phyloP scores from a whole-genome alignment of 345 rosid genomes.

The Salix dunnii region DNA sequence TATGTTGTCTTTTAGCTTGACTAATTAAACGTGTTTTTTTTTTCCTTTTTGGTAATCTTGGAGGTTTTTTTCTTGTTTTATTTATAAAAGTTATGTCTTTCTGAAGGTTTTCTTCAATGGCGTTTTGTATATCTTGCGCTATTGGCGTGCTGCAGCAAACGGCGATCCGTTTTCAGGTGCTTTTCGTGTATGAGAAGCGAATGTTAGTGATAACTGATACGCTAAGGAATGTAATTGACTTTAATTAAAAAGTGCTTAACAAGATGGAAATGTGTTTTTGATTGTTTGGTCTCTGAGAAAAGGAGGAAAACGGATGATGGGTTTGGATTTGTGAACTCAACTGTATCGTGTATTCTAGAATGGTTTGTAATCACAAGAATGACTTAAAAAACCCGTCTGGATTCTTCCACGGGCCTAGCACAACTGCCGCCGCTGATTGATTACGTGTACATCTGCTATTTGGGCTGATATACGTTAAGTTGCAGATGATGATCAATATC shows the following conservation, averaged over 20 bases:
- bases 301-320: too few species aligned
- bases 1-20: neutral
- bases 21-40: neutral
- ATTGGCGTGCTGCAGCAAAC: neutral
- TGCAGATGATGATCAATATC: neutral
- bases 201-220: neutral
- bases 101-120: neutral
- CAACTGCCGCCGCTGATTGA: neutral
- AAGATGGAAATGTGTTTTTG: too few species aligned
- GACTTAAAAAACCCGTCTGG: neutral
- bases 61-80: neutral
- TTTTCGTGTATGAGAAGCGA: neutral
- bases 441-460: neutral
- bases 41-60: neutral
- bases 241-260: neutral
- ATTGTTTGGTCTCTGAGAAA: too few species aligned
- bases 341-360: too few species aligned
- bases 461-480: neutral
- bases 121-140: neutral
- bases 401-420: too few species aligned
- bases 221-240: neutral
- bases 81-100: neutral
- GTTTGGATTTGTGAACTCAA: too few species aligned
- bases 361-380: too few species aligned
- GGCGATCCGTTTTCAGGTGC: neutral